These are phyloP conservation scores for Lotus japonicus DNA, from an alignment of 306 rosid genomes.

Conservation along the genomic window DNA sequence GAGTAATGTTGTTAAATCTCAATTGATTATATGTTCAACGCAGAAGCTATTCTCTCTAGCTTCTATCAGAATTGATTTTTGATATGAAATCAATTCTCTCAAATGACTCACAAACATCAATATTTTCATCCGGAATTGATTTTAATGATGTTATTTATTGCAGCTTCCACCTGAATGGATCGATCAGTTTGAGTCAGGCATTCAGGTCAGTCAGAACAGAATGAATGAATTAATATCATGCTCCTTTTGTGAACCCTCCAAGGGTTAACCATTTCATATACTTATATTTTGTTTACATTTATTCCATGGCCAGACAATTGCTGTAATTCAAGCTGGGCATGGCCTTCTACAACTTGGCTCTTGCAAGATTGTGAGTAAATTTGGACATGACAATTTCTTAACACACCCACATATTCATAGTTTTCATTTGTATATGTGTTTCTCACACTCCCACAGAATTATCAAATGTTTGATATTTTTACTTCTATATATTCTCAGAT, in stretches of 20 bases:
- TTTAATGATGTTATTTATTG: slow-evolving; percentile 34
- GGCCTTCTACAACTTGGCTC: slow-evolving; percentile 98
- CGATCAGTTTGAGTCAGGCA: slow-evolving; percentile 90
- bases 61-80: no score
- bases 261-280: not conserved
- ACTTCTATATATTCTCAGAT: slow-evolving; percentile 37
- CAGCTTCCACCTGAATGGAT: slow-evolving; percentile 97
- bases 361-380: slow-evolving; percentile 78
- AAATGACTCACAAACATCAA: no score
- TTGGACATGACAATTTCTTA: not conserved
- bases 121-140: no score
- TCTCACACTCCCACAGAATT: not conserved
- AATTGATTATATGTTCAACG: no score
- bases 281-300: not conserved
- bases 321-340: slow-evolving; percentile 97
- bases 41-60: no score
- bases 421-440: no score
- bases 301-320: slow-evolving; percentile 59
- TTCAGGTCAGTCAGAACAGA: slow-evolving; percentile 54
- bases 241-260: not conserved
- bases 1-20: no score
- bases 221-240: slow-evolving; percentile 9
- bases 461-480: slow-evolving; percentile 1
- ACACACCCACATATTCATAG: not conserved
- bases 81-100: no score